Evolutionary conservation across 768 basidiomycete species (phyloP).

Genomic region (Hygrophorus pudorinus): DNA sequence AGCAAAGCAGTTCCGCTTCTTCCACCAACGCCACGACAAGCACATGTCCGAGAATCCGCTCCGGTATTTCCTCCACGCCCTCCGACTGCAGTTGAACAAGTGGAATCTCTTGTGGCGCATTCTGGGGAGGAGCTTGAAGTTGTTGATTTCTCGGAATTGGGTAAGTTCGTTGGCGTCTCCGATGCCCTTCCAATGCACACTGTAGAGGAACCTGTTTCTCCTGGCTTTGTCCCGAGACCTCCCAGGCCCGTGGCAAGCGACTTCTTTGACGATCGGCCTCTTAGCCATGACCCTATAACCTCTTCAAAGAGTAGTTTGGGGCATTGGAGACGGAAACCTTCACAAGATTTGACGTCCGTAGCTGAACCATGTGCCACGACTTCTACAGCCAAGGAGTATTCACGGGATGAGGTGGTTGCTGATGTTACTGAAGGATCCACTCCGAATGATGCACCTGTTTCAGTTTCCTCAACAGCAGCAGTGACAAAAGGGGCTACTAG

Average conservation of each 20-base stretch:
- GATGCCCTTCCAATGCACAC: conserved; percentile 14
- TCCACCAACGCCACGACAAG: conserved; percentile 20
- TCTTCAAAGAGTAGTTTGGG: conserved; percentile 21
- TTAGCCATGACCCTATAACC: conserved; percentile 3
- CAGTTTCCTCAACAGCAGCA: conserved; percentile 5
- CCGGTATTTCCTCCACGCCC: conserved; percentile 11
- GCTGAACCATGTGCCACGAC: neutral
- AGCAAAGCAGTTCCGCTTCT: conserved; percentile 31
- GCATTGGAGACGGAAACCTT: conserved; percentile 34
- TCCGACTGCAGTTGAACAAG: conserved; percentile 13
- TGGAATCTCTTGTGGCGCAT: conserved; percentile 31
- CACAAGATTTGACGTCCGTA: neutral
- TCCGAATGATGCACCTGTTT: neutral
- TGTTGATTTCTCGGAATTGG: conserved; percentile 75
- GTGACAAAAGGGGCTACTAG: neutral
- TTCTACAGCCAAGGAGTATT: neutral
- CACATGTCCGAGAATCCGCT: conserved; percentile 17
- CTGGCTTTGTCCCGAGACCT: conserved; percentile 14
- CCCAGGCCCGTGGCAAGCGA: conserved; percentile 54
- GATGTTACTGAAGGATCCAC: neutral
- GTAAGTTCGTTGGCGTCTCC: conserved; percentile 48
- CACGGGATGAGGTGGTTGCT: neutral
- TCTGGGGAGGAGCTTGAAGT: conserved; percentile 60
- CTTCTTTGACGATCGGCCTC: conserved; percentile 51
- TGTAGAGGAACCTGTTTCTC: conserved; percentile 14